phyloP scores from a whole-genome alignment of 2,329 filamentous ascomycete genomes.

The Colletotrichum truncatum region DNA sequence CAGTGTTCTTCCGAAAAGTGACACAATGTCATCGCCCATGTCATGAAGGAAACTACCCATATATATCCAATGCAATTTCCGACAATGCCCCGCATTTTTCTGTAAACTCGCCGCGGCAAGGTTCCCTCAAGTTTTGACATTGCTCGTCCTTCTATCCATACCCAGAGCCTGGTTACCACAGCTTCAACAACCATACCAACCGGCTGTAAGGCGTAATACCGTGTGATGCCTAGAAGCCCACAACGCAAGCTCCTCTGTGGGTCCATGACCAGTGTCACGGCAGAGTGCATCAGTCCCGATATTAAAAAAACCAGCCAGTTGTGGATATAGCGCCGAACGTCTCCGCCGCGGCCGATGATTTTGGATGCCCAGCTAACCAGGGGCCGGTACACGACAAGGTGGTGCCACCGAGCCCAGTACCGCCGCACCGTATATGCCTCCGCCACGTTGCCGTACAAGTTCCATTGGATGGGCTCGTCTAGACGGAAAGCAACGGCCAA shows the following conservation, averaged over 20 bases:
- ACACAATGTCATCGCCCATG: neutral
- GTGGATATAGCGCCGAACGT: neutral
- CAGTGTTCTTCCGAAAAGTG: neutral
- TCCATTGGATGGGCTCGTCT: neutral
- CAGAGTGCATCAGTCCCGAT: neutral
- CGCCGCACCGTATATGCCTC: neutral
- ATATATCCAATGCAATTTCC: neutral
- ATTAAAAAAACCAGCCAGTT: neutral
- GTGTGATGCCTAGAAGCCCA: neutral
- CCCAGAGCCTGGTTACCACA: neutral
- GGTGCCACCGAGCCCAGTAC: neutral
- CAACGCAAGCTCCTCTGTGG: neutral
- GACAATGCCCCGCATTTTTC: too few relatives aligned
- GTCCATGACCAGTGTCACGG: neutral
- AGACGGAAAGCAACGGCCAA: neutral
- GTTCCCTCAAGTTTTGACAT: neutral
- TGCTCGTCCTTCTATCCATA: neutral
- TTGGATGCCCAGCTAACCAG: neutral
- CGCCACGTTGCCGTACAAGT: neutral
- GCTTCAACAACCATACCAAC: neutral
- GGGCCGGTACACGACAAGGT: neutral
- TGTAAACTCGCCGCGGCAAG: neutral
- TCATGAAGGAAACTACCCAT: neutral
- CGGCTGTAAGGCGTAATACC: neutral
- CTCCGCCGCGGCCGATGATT: neutral